Conservation (phyloP, 257 asterid species). For the Coffea canephora region DNA sequence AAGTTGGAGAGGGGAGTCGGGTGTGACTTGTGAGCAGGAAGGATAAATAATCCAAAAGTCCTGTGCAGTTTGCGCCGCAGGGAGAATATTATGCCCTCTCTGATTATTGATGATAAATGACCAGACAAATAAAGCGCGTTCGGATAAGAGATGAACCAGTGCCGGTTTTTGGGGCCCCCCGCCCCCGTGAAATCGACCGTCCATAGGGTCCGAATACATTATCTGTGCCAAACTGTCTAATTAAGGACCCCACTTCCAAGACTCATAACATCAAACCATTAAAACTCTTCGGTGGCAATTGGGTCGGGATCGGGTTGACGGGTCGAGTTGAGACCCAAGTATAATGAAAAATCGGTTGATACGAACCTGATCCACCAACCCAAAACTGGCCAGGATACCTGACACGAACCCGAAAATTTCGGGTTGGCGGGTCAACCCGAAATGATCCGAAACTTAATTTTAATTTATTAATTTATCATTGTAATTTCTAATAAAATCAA, state of each 20-base stretch:
- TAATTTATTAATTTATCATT: too few relatives aligned
- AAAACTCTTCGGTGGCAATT: not conserved
- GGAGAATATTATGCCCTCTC: conserved; percentile 8
- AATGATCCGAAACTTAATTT: too few relatives aligned
- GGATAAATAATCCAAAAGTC: not conserved
- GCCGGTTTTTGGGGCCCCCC: conserved; percentile 4
- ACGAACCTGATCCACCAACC: too few relatives aligned
- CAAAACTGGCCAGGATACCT: too few relatives aligned
- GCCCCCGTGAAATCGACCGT: conserved; percentile 26
- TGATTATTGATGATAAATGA: conserved; percentile 19
- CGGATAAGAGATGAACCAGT: conserved; percentile 14
- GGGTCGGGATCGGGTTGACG: too few relatives aligned
- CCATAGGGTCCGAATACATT: conserved; percentile 20
- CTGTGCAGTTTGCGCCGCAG: not conserved
- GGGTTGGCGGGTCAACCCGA: too few relatives aligned
- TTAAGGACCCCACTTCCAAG: conserved; percentile 24
- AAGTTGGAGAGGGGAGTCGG: not conserved
- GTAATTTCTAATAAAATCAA: too few relatives aligned
- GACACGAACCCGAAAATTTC: too few relatives aligned
- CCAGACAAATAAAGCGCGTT: conserved; percentile 12
- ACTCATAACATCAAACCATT: conserved; percentile 11
- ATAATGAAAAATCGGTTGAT: too few relatives aligned
- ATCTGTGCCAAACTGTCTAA: conserved; percentile 26
- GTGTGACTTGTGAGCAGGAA: not conserved
- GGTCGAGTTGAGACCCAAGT: too few relatives aligned